These are phyloP conservation scores for Testicularia cyperi DNA, from an alignment of 1,284 basidiomycete genomes.

Conservation along the genomic window DNA sequence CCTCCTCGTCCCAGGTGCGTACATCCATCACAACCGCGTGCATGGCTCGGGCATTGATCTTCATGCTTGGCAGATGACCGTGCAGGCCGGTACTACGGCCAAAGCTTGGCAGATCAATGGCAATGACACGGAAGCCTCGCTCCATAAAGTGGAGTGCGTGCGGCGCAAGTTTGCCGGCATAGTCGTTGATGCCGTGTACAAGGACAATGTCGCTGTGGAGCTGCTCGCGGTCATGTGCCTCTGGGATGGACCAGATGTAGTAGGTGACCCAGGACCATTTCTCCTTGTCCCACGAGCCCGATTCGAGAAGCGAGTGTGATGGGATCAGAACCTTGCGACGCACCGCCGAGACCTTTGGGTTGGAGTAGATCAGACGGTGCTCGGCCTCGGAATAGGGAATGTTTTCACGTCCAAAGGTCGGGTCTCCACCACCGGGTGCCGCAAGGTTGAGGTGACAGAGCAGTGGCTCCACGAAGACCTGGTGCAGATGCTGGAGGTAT, in stretches of 20 bases:
- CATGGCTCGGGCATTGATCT: conserved; percentile 62
- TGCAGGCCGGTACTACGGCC: conserved; percentile 62
- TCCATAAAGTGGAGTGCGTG: conserved; percentile 62
- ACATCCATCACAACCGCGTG: conserved; percentile 64
- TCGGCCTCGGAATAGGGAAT: conserved; percentile 46
- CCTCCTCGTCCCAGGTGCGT: conserved; percentile 31
- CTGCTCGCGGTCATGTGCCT: conserved; percentile 23
- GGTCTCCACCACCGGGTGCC: conserved; percentile 46
- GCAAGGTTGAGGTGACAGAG: conserved; percentile 44
- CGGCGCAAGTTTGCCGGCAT: conserved; percentile 60
- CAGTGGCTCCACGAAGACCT: conserved; percentile 50
- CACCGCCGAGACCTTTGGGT: conserved; percentile 44
- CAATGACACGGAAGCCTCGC: conserved; percentile 64
- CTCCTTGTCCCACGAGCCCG: conserved; percentile 25
- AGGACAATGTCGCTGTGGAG: conserved; percentile 50
- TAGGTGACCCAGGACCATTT: conserved; percentile 47
- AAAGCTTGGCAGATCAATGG: conserved; percentile 64
- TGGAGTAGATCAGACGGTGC: conserved; percentile 50
- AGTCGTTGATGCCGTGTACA: conserved; percentile 57
- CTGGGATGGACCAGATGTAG: conserved; percentile 48
- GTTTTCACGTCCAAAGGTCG: conserved; percentile 49
- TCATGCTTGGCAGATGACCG: conserved; percentile 62
- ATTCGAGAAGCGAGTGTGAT: conserved; percentile 29
- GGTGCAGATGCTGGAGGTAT: conserved; percentile 30
- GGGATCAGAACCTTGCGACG: conserved; percentile 41